Percentiles rank a stretch among this genome's conserved stretches.
Conservation (phyloP, 192 early-diverging fungal species). For the Dissophora globulifera region DNA sequence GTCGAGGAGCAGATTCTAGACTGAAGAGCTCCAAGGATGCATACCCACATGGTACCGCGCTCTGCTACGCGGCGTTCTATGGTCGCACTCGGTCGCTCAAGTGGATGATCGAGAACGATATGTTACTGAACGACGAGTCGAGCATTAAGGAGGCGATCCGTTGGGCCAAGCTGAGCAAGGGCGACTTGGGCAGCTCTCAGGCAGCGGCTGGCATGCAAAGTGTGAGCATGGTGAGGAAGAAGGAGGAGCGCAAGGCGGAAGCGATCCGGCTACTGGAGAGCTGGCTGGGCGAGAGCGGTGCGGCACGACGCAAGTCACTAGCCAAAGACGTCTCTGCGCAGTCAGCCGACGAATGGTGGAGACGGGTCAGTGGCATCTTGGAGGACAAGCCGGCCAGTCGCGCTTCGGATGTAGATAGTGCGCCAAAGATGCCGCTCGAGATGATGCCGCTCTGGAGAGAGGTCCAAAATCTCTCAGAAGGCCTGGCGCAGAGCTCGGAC, state of each 20-base stretch:
- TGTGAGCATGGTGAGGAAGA: constrained; percentile 17
- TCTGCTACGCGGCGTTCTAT: constrained; percentile 41
- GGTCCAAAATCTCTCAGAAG: constrained; percentile 25
- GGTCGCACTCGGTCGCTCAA: constrained; percentile 43
- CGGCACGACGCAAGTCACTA: constrained; percentile 19
- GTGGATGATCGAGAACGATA: constrained; percentile 51
- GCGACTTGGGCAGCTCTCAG: not conserved
- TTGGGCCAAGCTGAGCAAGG: constrained; percentile 27
- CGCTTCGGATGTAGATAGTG: not conserved
- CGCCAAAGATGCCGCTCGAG: constrained; percentile 14
- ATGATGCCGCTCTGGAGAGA: constrained; percentile 34
- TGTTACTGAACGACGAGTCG: constrained; percentile 46
- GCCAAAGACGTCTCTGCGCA: constrained; percentile 20
- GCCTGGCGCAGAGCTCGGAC: not conserved
- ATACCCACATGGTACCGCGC: constrained; percentile 41
- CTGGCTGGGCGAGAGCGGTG: constrained; percentile 41
- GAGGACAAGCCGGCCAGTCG: constrained; percentile 23
- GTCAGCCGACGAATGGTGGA: constrained; percentile 31
- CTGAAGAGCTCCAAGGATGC: constrained; percentile 40
- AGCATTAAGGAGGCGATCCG: constrained; percentile 41
- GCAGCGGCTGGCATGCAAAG: constrained; percentile 9
- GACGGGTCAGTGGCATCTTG: constrained; percentile 45
- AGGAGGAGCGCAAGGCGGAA: constrained; percentile 40
- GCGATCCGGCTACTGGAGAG: constrained; percentile 27
- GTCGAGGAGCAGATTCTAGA: constrained; percentile 42